Conservation (phyloP, 2,329 filamentous ascomycete genomes). For the Raffaelea deltoideospora region DNA sequence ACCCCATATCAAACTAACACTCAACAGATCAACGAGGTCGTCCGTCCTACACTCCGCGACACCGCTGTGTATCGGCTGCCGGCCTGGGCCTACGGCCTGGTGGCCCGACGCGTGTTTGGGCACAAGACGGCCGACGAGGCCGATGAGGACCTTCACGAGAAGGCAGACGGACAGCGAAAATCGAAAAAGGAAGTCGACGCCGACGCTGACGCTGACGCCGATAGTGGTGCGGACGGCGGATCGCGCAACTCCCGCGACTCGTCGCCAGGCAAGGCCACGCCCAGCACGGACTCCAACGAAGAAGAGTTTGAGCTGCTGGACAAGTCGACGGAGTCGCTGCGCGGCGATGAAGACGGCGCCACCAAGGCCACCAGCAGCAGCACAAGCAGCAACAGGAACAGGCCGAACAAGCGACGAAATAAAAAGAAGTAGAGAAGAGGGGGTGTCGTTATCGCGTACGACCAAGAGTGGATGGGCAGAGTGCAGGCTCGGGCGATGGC, state of each 20-base stretch:
- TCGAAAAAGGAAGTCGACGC: too few species aligned
- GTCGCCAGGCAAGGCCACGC: constrained; percentile 33
- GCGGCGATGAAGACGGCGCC: constrained; percentile 32
- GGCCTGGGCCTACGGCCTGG: constrained; percentile 50
- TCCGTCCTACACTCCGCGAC: constrained; percentile 59
- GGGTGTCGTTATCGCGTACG: too few species aligned
- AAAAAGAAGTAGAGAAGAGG: constrained; percentile 40
- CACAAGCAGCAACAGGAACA: constrained; percentile 16
- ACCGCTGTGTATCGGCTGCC: constrained; percentile 74
- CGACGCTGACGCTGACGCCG: constrained; percentile 19
- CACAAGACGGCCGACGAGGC: constrained; percentile 18
- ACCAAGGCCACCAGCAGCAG: constrained; percentile 19
- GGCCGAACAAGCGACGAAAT: constrained; percentile 36
- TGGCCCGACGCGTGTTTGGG: constrained; percentile 33
- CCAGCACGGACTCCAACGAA: constrained; percentile 40
- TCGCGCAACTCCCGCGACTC: too few species aligned
- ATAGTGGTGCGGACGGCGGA: constrained; percentile 26
- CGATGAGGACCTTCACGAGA: constrained; percentile 21
- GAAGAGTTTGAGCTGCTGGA: constrained; percentile 49
- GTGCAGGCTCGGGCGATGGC: too few species aligned
- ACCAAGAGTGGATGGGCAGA: too few species aligned
- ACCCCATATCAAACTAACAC: too few species aligned
- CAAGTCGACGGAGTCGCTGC: constrained; percentile 41
- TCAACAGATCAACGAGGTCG: constrained; percentile 67
- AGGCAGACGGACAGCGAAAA: too few species aligned